Percentiles rank a stretch among this genome's conserved stretches.
Evolutionary conservation across 768 basidiomycete genomes (phyloP).

Genomic region (Pleurotus cornucopiae): DNA sequence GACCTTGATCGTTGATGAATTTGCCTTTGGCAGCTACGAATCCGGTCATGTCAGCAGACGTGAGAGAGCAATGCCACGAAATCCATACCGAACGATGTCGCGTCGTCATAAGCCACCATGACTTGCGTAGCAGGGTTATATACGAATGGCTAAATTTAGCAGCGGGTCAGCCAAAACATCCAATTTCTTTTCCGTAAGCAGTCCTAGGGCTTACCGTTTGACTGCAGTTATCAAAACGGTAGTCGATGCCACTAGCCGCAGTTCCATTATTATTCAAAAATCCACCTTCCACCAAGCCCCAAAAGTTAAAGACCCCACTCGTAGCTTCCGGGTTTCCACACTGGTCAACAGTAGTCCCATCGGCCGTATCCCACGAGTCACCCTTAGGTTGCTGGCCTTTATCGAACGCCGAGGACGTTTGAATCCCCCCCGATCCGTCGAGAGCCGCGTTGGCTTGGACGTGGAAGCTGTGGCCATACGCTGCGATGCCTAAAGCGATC

Average conservation of each 20-base stretch:
- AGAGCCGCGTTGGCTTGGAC: constrained; percentile 46
- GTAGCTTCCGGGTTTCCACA: constrained; percentile 50
- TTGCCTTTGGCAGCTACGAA: constrained; percentile 49
- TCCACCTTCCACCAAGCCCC: constrained; percentile 55
- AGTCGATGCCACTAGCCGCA: constrained; percentile 44
- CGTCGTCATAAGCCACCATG: constrained; percentile 49
- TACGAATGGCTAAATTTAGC: constrained; percentile 33
- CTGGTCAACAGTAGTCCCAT: constrained; percentile 36
- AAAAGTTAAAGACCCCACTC: constrained; percentile 61
- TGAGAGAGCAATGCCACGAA: not conserved
- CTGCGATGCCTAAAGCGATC: constrained; percentile 78
- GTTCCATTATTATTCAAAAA: constrained; percentile 49
- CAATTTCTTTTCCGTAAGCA: not conserved
- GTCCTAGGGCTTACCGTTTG: constrained; percentile 52
- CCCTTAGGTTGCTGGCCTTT: constrained; percentile 44
- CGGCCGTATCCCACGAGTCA: constrained; percentile 58
- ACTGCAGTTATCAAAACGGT: constrained; percentile 61
- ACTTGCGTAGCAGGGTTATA: constrained; percentile 36
- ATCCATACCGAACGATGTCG: not conserved
- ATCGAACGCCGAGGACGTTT: constrained; percentile 51
- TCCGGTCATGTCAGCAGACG: not conserved
- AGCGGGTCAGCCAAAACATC: not conserved
- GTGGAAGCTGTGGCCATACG: constrained; percentile 78
- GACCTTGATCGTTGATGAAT: constrained; percentile 46
- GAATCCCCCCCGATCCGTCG: constrained; percentile 26